Evolutionary conservation across 2,329 filamentous ascomycete species (phyloP), one percentile per base, ranked within the genome.

Genomic region (Orbilia brochopaga): DNA sequence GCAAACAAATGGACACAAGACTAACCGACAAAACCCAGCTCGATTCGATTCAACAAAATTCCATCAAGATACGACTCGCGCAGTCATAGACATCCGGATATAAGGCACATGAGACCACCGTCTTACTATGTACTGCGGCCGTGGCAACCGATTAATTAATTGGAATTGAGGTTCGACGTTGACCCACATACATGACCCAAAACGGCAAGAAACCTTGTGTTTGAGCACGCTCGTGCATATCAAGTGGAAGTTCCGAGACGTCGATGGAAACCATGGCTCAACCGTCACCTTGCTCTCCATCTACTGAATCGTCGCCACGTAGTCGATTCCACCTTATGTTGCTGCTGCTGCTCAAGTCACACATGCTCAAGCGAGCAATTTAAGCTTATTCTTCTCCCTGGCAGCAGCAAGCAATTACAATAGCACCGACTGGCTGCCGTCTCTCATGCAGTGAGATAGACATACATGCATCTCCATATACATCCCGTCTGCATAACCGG

Each of bases 221-320:
- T 69, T 46, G 53, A 69, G 17, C 56, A 4, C 44, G 24, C 35
- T 50, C 65, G 23, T 60, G 66, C 66, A 70, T 60, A 52, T 21
- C 11, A 32, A 64, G 27, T 70, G 59, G 66, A 70, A 64, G 59
- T 44, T 42, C 17, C 40, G 42, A 60, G 66, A 70, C 44, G 35
- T 55, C 65, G 37, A 63, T 69, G 50, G 65, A 69, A 63, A 37
- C 40, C 44, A 13, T 44, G 35, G 37, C 46, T n/a, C 35, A 44
- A 4, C 46, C 21, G 46, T 4, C 46, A 23, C 46, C 5, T 15
- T 51, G 8, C 19, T 15, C 8, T 17, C 40, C 51, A 42, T 63
- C 66, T 70, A 70, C 59, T 70, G 24, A 70, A 64, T 50, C 54
- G 54, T 64, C 54, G 66, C 66, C 66, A 70, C 66, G 66, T 70